Evolutionary conservation across 1,139 yeast genomes (phyloP).

Genomic region (Pneumocystis oryctolagi): DNA sequence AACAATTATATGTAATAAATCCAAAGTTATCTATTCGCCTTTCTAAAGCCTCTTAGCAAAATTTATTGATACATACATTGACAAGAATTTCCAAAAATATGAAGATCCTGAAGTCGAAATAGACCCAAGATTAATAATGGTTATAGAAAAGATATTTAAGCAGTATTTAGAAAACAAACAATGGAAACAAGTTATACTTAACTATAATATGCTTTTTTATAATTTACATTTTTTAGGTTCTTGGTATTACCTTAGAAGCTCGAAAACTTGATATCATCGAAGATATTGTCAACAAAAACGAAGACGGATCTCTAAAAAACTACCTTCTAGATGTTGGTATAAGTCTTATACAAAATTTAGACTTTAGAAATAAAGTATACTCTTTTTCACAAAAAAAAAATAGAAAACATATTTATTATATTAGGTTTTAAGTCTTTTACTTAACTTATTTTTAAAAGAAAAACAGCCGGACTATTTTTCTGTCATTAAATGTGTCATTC

Average conservation of each 20-base stretch:
- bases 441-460: constrained; percentile 43
- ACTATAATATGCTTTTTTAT: not conserved
- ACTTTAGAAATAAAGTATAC: constrained; percentile 42
- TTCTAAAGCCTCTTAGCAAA: constrained; percentile 30
- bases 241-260: constrained; percentile 84
- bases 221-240: constrained; percentile 22
- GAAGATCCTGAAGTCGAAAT: constrained; percentile 29
- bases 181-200: constrained; percentile 33
- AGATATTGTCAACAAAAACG: constrained; percentile 21
- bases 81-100: constrained; percentile 43
- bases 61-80: constrained; percentile 72
- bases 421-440: constrained; percentile 30
- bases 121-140: constrained; percentile 47
- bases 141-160: constrained; percentile 75
- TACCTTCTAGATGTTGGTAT: constrained; percentile 69
- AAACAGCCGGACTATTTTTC: constrained; percentile 60
- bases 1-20: constrained; percentile 50
- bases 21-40: not conserved
- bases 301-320: constrained; percentile 42
- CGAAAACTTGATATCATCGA: constrained; percentile 72
- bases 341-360: constrained; percentile 46
- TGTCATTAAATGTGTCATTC: constrained; percentile 75
- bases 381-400: not conserved
- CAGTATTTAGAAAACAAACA: constrained; percentile 65
- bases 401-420: not conserved